Conservation (phyloP, 208 protist species). For the Lotmaria passim region DNA sequence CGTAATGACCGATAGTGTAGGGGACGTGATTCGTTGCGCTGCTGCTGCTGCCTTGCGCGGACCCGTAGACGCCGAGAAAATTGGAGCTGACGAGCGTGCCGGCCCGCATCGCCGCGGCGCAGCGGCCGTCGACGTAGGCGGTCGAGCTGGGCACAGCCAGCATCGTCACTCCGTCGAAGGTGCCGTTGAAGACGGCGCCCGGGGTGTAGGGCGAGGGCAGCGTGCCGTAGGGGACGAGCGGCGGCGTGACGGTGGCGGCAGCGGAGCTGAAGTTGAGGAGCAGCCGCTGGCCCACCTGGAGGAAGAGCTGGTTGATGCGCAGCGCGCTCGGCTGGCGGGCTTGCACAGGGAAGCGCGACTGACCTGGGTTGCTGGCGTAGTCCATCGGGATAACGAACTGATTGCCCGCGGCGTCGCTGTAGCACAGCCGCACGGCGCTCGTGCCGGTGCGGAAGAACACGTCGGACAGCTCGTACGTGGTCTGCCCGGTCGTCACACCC, state of each 20-base stretch:
- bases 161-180: conserved; percentile 70
- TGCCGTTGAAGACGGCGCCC: conserved; percentile 62
- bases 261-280: conserved; percentile 51
- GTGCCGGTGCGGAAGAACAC: conserved; percentile 65
- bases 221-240: conserved; percentile 44
- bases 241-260: conserved; percentile 30
- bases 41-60: conserved; percentile 12
- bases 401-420: conserved; percentile 77
- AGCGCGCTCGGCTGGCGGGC: conserved; percentile 45
- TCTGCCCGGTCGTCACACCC: conserved; percentile 24
- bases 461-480: conserved; percentile 45
- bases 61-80: conserved; percentile 52
- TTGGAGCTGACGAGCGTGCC: conserved; percentile 20
- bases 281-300: conserved; percentile 75
- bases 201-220: conserved; percentile 55
- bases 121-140: conserved; percentile 72
- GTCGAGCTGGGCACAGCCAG: conserved; percentile 34
- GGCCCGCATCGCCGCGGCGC: conserved; percentile 43
- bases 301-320: conserved; percentile 19
- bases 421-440: conserved; percentile 73
- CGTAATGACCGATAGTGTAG: conserved; percentile 71
- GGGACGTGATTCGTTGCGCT: conserved; percentile 22
- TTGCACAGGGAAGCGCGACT: conserved; percentile 51
- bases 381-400: conserved; percentile 81
- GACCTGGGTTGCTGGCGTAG: conserved; percentile 21